A percentile compares a stretch with the other conserved stretches of the same genome.
phyloP scores from a whole-genome alignment of 2,329 filamentous ascomycete species.

The Triangularia verruculosa region DNA sequence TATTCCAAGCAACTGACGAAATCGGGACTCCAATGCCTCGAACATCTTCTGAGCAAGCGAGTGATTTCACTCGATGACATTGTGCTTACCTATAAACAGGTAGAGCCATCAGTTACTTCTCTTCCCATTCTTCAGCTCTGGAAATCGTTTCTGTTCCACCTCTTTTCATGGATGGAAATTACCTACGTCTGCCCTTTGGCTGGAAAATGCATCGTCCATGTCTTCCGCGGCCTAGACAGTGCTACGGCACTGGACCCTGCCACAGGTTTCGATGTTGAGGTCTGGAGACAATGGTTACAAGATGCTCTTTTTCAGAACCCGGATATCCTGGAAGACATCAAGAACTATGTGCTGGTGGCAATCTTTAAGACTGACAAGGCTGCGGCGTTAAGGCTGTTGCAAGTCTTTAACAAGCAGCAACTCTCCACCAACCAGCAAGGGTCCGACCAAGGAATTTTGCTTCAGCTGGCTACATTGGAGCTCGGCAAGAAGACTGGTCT shows the following conservation, averaged over 20 bases:
- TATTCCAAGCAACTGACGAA: conserved; percentile 64
- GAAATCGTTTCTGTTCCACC: conserved; percentile 34
- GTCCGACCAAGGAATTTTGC: conserved; percentile 22
- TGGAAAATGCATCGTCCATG: conserved; percentile 58
- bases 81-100: conserved; percentile 39
- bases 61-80: conserved; percentile 51
- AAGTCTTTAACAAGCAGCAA: conserved; percentile 48
- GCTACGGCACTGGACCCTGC: conserved; percentile 22
- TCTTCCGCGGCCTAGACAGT: conserved; percentile 49
- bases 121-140: conserved; percentile 30
- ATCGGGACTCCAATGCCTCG: conserved; percentile 65
- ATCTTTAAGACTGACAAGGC: conserved; percentile 58
- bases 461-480: conserved; percentile 67
- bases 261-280: conserved; percentile 36
- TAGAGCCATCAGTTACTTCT: conserved; percentile 29
- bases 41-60: conserved; percentile 62
- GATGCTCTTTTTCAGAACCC: conserved; percentile 47
- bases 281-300: conserved; percentile 58
- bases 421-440: conserved; percentile 25
- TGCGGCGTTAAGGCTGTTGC: conserved; percentile 56
- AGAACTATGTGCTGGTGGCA: conserved; percentile 61
- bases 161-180: conserved; percentile 50
- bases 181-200: conserved; percentile 58
- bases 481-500: conserved; percentile 68
- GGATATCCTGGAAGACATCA: conserved; percentile 58